A percentile compares a stretch with the other conserved stretches of the same genome.
Evolutionary conservation across 805 yeast species (phyloP).

Genomic region (Aciculoconidium aculeatum): DNA sequence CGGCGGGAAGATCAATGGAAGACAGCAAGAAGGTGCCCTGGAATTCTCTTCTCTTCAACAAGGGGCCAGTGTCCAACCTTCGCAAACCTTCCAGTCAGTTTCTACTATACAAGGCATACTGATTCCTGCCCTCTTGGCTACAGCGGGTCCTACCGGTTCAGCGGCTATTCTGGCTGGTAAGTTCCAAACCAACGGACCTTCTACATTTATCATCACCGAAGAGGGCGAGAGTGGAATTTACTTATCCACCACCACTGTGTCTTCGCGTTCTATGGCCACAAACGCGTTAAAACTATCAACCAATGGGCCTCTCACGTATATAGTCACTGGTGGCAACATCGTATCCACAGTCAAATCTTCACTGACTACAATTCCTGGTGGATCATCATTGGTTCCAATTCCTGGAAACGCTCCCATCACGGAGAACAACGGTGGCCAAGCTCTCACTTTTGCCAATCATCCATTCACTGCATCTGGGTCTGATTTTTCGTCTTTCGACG

Average conservation of each 20-base stretch:
- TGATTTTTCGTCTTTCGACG: slow-evolving; percentile 8
- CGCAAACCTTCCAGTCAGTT: slow-evolving; percentile 2
- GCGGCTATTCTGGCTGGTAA: slow-evolving; percentile 5
- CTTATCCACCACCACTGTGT: no score
- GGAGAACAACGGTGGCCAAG: not conserved
- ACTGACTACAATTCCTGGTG: not conserved
- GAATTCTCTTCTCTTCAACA: slow-evolving; percentile 6
- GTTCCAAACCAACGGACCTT: slow-evolving; percentile 1
- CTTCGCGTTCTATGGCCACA: no score
- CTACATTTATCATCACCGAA: slow-evolving; percentile 2
- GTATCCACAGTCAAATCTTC: no score
- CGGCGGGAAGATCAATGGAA: slow-evolving; percentile 59
- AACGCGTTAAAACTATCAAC: no score
- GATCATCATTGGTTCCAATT: slow-evolving; percentile 1
- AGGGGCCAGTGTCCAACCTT: slow-evolving; percentile 4
- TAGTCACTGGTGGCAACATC: no score
- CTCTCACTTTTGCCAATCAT: slow-evolving; percentile 6
- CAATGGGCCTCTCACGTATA: no score
- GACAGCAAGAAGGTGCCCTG: slow-evolving; percentile 19
- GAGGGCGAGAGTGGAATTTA: no score
- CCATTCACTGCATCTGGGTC: slow-evolving; percentile 8
- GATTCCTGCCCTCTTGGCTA: slow-evolving; percentile 6
- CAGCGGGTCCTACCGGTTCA: slow-evolving; percentile 7
- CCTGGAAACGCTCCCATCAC: slow-evolving; percentile 4
- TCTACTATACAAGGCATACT: slow-evolving; percentile 1